Percentiles rank a stretch among this genome's conserved stretches.
phyloP scores from a whole-genome alignment of 108 stramenopile genomes.

The Hondaea fermentalgiana region DNA sequence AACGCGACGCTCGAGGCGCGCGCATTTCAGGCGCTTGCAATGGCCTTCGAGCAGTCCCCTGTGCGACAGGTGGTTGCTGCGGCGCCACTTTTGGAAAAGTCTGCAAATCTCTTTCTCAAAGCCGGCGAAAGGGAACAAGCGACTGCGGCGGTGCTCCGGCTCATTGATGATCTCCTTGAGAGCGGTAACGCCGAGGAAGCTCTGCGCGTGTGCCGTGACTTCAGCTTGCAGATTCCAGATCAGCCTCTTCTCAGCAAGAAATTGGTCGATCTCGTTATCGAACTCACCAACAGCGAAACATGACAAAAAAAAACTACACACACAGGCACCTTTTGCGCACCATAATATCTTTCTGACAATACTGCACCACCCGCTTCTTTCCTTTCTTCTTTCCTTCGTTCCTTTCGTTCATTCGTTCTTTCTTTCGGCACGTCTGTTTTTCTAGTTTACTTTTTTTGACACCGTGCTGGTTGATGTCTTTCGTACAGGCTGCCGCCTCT shows the following conservation, averaged over 20 bases:
- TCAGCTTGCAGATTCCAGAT: background rate
- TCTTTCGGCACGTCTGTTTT: too few species aligned
- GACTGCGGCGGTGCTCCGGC: background rate
- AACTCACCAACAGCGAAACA: background rate
- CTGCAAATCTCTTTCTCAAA: background rate
- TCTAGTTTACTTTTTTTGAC: too few species aligned
- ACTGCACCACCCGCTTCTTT: too few species aligned
- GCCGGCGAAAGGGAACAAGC: background rate
- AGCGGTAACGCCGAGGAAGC: background rate
- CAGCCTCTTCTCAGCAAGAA: background rate
- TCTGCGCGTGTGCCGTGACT: background rate
- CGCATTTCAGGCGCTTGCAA: too few species aligned
- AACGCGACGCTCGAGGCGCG: too few species aligned
- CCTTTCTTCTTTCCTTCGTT: too few species aligned
- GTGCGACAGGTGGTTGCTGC: too few species aligned
- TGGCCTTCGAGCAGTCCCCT: too few species aligned
- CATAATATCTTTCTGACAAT: background rate
- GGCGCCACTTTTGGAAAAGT: too few species aligned
- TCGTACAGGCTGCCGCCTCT: too few species aligned
- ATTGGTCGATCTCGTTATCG: background rate
- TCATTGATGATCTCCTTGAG: background rate
- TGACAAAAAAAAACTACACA: background rate
- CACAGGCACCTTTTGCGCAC: background rate
- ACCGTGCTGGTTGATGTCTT: too few species aligned
- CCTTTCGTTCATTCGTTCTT: too few species aligned